Percentiles rank a stretch among this genome's conserved stretches.
Conservation (phyloP, 164 flowering plant species). For the Cinnamomum micranthum region DNA sequence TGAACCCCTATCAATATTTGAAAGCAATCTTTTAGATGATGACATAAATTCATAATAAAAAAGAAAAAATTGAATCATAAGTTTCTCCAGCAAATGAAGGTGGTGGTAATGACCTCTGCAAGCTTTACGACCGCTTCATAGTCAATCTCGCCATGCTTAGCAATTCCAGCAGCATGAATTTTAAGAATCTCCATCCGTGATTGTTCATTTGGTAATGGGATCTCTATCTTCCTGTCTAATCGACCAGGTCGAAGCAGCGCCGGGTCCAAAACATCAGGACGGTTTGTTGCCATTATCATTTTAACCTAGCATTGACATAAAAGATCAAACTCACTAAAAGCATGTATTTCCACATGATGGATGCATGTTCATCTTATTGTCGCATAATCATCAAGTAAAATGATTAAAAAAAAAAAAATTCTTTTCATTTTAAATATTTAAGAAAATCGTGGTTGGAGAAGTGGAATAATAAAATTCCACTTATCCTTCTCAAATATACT, state of each 20-base stretch:
- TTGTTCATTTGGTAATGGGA: slow-evolving; percentile 91
- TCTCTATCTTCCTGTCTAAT: slow-evolving; percentile 90
- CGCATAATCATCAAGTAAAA: no score
- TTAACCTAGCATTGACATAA: slow-evolving; percentile 51
- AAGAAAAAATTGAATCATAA: background rate
- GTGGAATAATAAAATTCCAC: no score
- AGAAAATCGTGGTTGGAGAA: background rate
- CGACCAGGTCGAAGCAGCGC: slow-evolving; percentile 98
- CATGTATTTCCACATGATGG: background rate
- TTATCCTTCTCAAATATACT: no score
- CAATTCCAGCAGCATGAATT: slow-evolving; percentile 92
- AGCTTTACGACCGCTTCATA: slow-evolving; percentile 96
- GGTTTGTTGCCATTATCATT: slow-evolving; percentile 96
- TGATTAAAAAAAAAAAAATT: no score
- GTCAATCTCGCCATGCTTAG: slow-evolving; percentile 94
- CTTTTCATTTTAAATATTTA: no score
- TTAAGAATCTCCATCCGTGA: slow-evolving; percentile 91
- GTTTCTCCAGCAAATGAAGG: background rate
- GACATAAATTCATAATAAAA: background rate
- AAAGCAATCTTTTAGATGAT: background rate
- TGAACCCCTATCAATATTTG: slow-evolving; percentile 61
- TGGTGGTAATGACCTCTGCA: slow-evolving; percentile 60
- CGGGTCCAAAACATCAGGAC: slow-evolving; percentile 96
- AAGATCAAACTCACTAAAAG: background rate
- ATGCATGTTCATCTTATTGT: background rate